Evolutionary conservation across 495 filamentous ascomycete species (phyloP).

Genomic region (Penicillium argentinense): DNA sequence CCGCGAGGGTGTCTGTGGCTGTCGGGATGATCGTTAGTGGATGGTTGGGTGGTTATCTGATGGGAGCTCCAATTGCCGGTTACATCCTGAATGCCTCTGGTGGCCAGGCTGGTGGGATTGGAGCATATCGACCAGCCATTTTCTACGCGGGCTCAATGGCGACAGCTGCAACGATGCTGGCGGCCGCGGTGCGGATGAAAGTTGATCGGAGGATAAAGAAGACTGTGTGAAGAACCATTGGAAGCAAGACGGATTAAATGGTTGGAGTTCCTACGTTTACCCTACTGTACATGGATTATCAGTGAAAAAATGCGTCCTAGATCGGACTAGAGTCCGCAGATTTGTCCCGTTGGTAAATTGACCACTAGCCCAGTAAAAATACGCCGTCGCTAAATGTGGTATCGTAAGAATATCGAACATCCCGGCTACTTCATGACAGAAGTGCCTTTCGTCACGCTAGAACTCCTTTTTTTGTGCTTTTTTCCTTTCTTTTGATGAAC

Average conservation of each 20-base stretch:
- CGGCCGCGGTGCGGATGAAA: conserved; percentile 24
- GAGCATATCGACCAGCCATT: conserved; percentile 57
- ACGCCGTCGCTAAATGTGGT: too few species aligned
- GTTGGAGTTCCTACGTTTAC: background rate
- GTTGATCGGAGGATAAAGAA: conserved; percentile 26
- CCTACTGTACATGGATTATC: too few species aligned
- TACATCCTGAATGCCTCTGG: conserved; percentile 55
- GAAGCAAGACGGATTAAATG: background rate
- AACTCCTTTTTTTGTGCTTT: too few species aligned
- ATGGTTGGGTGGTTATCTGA: conserved; percentile 58
- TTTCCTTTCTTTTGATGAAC: too few species aligned
- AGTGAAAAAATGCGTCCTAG: too few species aligned
- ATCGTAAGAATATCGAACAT: too few species aligned
- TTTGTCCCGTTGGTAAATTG: too few species aligned
- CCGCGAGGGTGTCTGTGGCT: conserved; percentile 51
- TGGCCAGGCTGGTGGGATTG: conserved; percentile 41
- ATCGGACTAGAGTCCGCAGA: too few species aligned
- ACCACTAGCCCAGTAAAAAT: too few species aligned
- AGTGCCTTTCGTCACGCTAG: too few species aligned
- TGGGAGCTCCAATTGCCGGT: conserved; percentile 61
- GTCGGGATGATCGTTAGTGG: conserved; percentile 64
- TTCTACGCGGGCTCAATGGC: conserved; percentile 54
- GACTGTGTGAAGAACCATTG: conserved; percentile 14
- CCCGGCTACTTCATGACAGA: too few species aligned
- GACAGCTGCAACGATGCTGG: conserved; percentile 23